Evolutionary conservation across 352 stramenopile species (phyloP).

Genomic region (Pythium scleroteichum): DNA sequence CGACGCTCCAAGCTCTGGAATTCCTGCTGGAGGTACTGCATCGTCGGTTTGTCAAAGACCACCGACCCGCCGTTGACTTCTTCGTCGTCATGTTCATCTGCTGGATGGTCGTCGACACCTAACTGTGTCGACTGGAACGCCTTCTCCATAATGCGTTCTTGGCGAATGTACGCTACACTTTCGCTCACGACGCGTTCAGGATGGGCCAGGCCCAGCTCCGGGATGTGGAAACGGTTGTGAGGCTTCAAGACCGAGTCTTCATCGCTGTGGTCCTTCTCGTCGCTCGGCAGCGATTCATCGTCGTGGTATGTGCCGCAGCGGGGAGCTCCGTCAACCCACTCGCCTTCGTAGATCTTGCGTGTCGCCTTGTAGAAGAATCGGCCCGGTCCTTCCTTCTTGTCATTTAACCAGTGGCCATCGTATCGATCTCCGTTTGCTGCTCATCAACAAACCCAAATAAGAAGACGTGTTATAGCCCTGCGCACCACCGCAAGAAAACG

Average conservation of each 20-base stretch:
- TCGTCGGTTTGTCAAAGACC: constrained; percentile 62
- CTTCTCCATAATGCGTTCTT: constrained; percentile 57
- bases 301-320: constrained; percentile 78
- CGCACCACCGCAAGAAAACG: too few relatives aligned
- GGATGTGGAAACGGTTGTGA: constrained; percentile 63
- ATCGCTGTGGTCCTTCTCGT: constrained; percentile 34
- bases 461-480: too few relatives aligned
- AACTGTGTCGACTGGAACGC: constrained; percentile 36
- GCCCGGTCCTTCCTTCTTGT: constrained; percentile 88
- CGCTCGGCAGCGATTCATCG: constrained; percentile 16
- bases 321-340: constrained; percentile 81
- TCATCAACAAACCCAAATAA: neutral
- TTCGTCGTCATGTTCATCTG: constrained; percentile 3
- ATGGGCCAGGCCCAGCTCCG: constrained; percentile 71
- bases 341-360: constrained; percentile 86
- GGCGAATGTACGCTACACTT: constrained; percentile 67
- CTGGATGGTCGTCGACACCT: constrained; percentile 9
- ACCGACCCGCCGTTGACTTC: constrained; percentile 25
- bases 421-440: constrained; percentile 85
- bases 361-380: constrained; percentile 84
- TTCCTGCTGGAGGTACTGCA: constrained; percentile 55
- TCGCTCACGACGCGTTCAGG: constrained; percentile 76
- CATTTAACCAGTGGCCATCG: constrained; percentile 84
- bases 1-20: constrained; percentile 44
- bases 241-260: constrained; percentile 10